Conservation (phyloP, 257 asterid species). For the Marsdenia floribunda region DNA sequence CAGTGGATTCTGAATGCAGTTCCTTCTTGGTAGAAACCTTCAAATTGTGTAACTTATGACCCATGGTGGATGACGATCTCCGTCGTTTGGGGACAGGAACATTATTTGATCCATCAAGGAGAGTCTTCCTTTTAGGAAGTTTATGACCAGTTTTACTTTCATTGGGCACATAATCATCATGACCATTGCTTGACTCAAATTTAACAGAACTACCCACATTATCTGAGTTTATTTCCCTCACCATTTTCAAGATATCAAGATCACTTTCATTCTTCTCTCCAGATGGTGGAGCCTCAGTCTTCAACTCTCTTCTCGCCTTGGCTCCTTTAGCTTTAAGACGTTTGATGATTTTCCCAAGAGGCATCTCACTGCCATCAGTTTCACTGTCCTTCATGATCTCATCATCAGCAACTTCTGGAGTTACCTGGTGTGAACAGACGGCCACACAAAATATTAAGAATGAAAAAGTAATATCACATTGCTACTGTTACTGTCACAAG, state of each 20-base stretch:
- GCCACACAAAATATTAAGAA: conserved; percentile 19
- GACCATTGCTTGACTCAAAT: conserved; percentile 69
- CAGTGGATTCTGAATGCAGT: conserved; percentile 32
- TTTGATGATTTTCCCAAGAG: conserved; percentile 81
- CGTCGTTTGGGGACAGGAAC: conserved; percentile 75
- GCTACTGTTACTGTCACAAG: background rate
- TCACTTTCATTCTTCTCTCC: conserved; percentile 41
- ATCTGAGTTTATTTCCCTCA: conserved; percentile 75
- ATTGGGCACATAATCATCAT: conserved; percentile 38
- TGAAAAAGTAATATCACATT: background rate
- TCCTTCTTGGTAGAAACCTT: conserved; percentile 35
- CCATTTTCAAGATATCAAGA: conserved; percentile 81
- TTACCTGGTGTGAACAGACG: conserved; percentile 44
- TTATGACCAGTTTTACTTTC: conserved; percentile 39
- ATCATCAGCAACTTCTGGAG: conserved; percentile 52
- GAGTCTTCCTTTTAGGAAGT: conserved; percentile 54
- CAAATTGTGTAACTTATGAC: conserved; percentile 35
- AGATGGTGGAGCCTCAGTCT: conserved; percentile 44
- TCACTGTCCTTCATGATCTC: conserved; percentile 85
- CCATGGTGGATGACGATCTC: conserved; percentile 63
- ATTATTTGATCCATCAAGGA: conserved; percentile 42
- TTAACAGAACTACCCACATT: conserved; percentile 43
- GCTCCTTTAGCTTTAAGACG: conserved; percentile 81
- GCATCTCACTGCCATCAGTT: conserved; percentile 90
- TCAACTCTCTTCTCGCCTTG: conserved; percentile 72